Evolutionary conservation across 306 rosid species (phyloP).

Genomic region (Corylus heterophylla): DNA sequence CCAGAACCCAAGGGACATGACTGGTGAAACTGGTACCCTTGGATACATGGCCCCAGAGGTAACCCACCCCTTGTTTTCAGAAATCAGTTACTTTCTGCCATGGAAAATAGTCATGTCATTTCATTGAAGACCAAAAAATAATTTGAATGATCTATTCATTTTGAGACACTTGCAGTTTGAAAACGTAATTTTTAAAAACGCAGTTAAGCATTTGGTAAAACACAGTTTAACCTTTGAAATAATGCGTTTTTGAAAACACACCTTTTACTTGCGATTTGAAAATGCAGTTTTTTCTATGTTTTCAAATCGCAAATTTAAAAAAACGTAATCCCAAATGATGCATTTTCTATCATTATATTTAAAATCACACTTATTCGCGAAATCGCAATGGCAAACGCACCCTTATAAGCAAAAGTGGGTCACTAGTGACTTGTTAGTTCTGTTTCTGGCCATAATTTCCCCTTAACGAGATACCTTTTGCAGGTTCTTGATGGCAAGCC

Average conservation of each 20-base stretch:
- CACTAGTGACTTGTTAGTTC: neutral
- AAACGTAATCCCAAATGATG: no score
- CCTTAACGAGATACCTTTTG: slow-evolving; percentile 14
- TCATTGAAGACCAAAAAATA: neutral
- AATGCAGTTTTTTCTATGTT: no score
- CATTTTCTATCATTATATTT: no score
- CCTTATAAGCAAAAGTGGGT: neutral
- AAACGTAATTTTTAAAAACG: no score
- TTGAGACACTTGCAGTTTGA: neutral
- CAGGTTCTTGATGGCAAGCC: slow-evolving; percentile 93
- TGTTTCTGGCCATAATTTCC: neutral
- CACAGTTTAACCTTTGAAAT: no score
- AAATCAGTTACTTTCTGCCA: neutral
- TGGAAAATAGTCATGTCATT: no score
- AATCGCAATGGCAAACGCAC: no score
- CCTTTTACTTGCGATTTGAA: no score
- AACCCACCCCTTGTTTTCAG: slow-evolving; percentile 1
- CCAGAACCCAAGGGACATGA: slow-evolving; percentile 78
- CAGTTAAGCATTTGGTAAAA: no score
- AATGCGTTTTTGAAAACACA: no score
- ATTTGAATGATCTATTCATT: neutral
- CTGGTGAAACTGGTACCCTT: slow-evolving; percentile 94
- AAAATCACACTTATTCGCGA: no score
- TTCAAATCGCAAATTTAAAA: no score
- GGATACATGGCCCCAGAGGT: slow-evolving; percentile 99